These are phyloP conservation scores for Scheffersomyces parashehatae DNA, from an alignment of 1,139 yeast species.

Conservation along the genomic window DNA sequence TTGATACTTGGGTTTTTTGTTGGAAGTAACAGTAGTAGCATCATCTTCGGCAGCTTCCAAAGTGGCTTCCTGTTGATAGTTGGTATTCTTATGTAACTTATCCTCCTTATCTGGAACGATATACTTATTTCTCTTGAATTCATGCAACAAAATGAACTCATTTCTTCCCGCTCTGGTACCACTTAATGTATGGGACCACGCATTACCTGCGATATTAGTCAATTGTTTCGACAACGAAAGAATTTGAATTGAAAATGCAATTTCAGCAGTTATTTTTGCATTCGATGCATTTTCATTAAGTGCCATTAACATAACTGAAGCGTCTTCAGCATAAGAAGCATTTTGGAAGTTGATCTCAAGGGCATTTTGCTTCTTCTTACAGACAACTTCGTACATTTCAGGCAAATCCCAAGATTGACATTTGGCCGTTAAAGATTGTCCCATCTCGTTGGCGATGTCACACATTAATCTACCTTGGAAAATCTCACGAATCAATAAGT, in stretches of 20 bases:
- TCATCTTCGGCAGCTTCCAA: conserved; percentile 47
- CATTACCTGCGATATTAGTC: conserved; percentile 94
- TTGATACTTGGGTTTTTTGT: conserved; percentile 80
- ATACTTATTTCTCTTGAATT: conserved; percentile 76
- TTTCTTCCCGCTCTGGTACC: conserved; percentile 98
- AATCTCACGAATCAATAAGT: conserved; percentile 62
- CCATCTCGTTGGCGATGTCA: conserved; percentile 94
- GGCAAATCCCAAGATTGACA: conserved; percentile 96
- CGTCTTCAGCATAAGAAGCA: conserved; percentile 66
- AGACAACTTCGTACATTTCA: conserved; percentile 83
- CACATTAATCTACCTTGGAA: conserved; percentile 86
- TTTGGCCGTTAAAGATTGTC: conserved; percentile 85
- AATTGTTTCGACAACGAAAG: conserved; percentile 87
- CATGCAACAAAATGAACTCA: conserved; percentile 90
- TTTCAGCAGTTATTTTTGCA: conserved; percentile 71
- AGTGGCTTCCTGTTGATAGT: conserved; percentile 38
- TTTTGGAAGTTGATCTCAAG: conserved; percentile 74
- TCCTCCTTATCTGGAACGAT: conserved; percentile 88
- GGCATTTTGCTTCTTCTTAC: conserved; percentile 60
- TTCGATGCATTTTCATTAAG: conserved; percentile 68
- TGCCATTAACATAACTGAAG: conserved; percentile 66
- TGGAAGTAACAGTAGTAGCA: conserved; percentile 50
- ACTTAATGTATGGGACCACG: conserved; percentile 92
- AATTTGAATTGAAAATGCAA: conserved; percentile 82
- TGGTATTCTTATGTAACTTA: conserved; percentile 45